phyloP scores from a whole-genome alignment of 1,284 basidiomycete genomes.

The Vanrija humicola region DNA sequence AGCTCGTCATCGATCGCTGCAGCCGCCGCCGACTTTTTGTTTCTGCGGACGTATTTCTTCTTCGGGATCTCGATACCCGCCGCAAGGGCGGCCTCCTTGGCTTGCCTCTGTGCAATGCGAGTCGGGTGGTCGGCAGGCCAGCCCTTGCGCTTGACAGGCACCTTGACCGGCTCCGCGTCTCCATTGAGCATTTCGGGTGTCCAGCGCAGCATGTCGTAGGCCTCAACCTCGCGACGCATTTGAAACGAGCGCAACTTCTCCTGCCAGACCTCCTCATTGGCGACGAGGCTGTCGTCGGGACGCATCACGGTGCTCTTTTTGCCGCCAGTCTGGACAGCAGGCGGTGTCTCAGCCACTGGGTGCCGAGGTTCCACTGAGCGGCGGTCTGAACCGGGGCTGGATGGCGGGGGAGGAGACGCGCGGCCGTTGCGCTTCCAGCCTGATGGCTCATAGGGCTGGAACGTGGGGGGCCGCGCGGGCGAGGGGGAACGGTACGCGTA shows the following conservation, averaged over 20 bases:
- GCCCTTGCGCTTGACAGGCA: slow-evolving; percentile 25
- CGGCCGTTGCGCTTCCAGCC: slow-evolving; percentile 4
- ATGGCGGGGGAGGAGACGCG: background rate
- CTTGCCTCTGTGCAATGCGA: slow-evolving; percentile 28
- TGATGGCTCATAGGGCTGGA: slow-evolving; percentile 4
- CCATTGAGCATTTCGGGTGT: slow-evolving; percentile 11
- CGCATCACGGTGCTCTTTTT: slow-evolving; percentile 12
- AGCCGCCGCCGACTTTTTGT: slow-evolving; percentile 13
- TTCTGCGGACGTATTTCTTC: slow-evolving; percentile 27
- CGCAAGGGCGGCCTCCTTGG: slow-evolving; percentile 27
- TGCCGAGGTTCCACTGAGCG: slow-evolving; percentile 6
- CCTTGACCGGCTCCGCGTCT: slow-evolving; percentile 4
- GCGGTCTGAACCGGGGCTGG: slow-evolving; percentile 6
- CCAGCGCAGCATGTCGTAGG: slow-evolving; percentile 22
- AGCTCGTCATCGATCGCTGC: slow-evolving; percentile 41
- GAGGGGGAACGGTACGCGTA: slow-evolving; percentile 3
- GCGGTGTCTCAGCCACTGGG: background rate
- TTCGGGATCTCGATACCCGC: slow-evolving; percentile 18
- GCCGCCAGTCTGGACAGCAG: background rate
- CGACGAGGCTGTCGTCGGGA: slow-evolving; percentile 25
- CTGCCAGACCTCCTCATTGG: slow-evolving; percentile 43
- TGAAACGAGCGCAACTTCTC: slow-evolving; percentile 36
- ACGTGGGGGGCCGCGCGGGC: background rate
- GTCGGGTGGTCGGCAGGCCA: slow-evolving; percentile 29
- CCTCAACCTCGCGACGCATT: slow-evolving; percentile 34